Evolutionary conservation across 345 rosid genomes (phyloP).

Genomic region (Hibiscus tridactylites): DNA sequence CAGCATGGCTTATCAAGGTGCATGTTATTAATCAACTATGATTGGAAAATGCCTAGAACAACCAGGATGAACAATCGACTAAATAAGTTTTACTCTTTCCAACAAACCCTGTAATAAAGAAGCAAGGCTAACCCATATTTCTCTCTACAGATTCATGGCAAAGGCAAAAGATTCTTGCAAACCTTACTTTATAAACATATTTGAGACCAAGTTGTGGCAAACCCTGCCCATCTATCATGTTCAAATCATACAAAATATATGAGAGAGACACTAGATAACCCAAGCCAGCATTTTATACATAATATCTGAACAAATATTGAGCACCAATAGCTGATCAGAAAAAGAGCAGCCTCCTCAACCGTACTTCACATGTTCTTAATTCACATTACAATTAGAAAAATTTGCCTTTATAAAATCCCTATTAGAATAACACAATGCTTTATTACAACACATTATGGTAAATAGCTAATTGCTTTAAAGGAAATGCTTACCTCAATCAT

Average conservation of each 20-base stretch:
- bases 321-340: background rate
- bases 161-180: background rate
- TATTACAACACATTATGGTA: background rate
- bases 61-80: background rate
- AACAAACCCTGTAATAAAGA: background rate
- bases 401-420: background rate
- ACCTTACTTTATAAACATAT: background rate
- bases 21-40: background rate
- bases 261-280: background rate
- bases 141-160: background rate
- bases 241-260: background rate
- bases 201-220: conserved; percentile 1
- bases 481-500: conserved; percentile 83
- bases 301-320: background rate
- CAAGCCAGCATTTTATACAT: background rate
- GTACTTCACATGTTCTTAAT: background rate
- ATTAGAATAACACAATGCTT: background rate
- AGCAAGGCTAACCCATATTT: background rate
- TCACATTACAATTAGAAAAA: background rate
- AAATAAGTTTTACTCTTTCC: background rate
- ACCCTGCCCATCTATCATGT: background rate
- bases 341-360: background rate
- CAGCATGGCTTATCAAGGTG: background rate
- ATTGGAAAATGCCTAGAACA: background rate
- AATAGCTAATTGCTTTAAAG: conserved; percentile 7